Evolutionary conservation across 768 basidiomycete genomes (phyloP), one percentile per base, ranked within the genome.

Genomic region (Termitomyces sp.): DNA sequence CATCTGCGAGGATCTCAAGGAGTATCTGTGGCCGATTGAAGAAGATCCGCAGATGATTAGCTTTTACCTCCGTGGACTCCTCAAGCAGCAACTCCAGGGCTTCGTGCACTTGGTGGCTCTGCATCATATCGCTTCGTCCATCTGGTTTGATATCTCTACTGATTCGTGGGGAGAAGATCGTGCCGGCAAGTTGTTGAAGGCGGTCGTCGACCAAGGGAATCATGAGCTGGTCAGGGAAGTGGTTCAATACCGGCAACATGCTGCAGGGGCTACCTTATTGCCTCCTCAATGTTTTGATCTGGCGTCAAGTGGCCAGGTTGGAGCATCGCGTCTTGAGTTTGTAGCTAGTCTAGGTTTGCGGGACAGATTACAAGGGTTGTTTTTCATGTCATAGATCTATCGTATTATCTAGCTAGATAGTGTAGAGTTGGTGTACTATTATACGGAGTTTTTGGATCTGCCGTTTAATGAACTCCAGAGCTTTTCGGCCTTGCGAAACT

Each of bases 1-100:
- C n/a, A 62, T 89, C 27, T 75, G 77, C 27, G 72, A 71, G 14
- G 80, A 82, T 56, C 59, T 87, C 8, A 73, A 74, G 40, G 84
- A 86, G 59, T 92, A 82, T 63, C 66, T 94, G 31, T 89, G 84
- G 73, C 92, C 93, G 2, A 68, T 83, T 16, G 93, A 95, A 67
- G 70, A 58, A 21, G 80, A 86, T 61, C 65, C 77, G 16, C 78
- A 87, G 56, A 69, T 95, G 45, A 63, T 94, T 16, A 77, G 81
- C 0, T 78, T 82, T 34, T 91, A 89, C 64, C 74, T 90, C 16
- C 76, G 80, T 10, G 82, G 83, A 37, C 75, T 93, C 1, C 59
- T 76, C 42, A 75, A 75, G 59, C 71, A 69, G 42, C 63, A 67
- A 19, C 60, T 80, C 1, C 75, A 80, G 5, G 89, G 82, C 0